A percentile compares a stretch with the other conserved stretches of the same genome.
These are phyloP conservation scores for Microbotryum silenes-acaulis DNA, from an alignment of 1,284 basidiomycete species.

Conservation along the genomic window DNA sequence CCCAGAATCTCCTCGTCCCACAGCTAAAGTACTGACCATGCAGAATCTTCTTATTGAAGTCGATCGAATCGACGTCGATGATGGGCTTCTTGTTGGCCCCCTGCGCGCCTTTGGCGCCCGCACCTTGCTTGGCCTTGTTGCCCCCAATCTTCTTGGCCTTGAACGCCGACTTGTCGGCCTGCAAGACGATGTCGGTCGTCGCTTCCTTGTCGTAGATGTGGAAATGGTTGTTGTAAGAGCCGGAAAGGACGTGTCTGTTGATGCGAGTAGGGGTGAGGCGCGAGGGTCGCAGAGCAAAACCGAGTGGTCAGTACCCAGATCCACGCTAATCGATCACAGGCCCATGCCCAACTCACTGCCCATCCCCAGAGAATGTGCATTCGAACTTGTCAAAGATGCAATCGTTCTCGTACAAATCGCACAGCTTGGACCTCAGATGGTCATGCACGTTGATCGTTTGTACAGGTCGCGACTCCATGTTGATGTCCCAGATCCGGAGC, in stretches of 20 bases:
- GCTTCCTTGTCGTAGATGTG: constrained; percentile 96
- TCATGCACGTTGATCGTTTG: constrained; percentile 99
- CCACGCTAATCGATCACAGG: not conserved
- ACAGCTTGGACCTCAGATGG: constrained; percentile 92
- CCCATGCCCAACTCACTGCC: constrained; percentile 59
- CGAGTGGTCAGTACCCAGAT: not conserved
- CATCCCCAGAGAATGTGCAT: constrained; percentile 90
- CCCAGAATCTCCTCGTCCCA: constrained; percentile 1
- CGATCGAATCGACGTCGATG: constrained; percentile 82
- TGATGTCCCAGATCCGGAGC: constrained; percentile 98
- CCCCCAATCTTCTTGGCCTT: constrained; percentile 92
- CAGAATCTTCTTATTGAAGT: constrained; percentile 98
- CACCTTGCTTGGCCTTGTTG: constrained; percentile 49
- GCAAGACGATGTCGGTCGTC: constrained; percentile 81
- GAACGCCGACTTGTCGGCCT: constrained; percentile 99
- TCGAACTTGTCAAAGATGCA: constrained; percentile 99
- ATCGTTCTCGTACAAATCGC: constrained; percentile 98
- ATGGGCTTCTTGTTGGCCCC: constrained; percentile 52
- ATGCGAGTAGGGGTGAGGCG: constrained; percentile 9
- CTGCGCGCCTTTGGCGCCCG: constrained; percentile 46
- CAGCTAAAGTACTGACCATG: constrained; percentile 37
- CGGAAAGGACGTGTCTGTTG: constrained; percentile 80
- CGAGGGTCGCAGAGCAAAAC: constrained; percentile 5
- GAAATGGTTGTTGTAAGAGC: constrained; percentile 99
- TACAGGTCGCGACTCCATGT: constrained; percentile 94